Evolutionary conservation across 2,329 filamentous ascomycete genomes (phyloP).

Genomic region (Microthyrium microscopicum): DNA sequence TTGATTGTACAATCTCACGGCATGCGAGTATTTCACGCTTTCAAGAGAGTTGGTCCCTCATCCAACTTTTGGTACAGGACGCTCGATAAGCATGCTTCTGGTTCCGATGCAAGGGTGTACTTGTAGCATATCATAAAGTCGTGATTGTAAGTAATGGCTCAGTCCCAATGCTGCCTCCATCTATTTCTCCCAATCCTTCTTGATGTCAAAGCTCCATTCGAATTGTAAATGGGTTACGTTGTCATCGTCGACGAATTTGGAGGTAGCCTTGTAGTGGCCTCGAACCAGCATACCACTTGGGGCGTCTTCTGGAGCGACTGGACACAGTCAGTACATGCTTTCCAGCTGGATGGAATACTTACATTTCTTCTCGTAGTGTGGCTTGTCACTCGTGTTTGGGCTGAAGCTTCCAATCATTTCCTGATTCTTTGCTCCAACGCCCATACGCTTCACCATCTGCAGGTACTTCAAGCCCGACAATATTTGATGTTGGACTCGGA

Average conservation of each 20-base stretch:
- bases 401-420: slow-evolving; percentile 96
- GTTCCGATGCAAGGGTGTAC: no score
- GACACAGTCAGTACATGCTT: slow-evolving; percentile 3
- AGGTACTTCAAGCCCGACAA: slow-evolving; percentile 91
- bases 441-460: slow-evolving; percentile 82
- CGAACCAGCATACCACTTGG: slow-evolving; percentile 80
- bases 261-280: slow-evolving; percentile 77
- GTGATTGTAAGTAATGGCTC: no score
- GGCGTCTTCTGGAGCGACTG: slow-evolving; percentile 82
- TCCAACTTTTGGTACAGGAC: no score
- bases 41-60: not conserved
- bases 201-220: slow-evolving; percentile 91
- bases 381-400: slow-evolving; percentile 78
- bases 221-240: slow-evolving; percentile 80
- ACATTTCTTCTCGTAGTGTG: slow-evolving; percentile 84
- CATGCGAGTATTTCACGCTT: not conserved
- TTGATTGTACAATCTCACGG: no score
- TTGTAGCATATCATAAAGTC: no score
- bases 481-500: slow-evolving; percentile 95
- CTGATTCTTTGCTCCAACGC: slow-evolving; percentile 77
- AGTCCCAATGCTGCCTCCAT: no score
- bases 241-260: slow-evolving; percentile 91
- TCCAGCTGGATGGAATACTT: slow-evolving; percentile 24
- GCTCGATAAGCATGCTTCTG: no score
- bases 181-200: slow-evolving; percentile 69